These are phyloP conservation scores for Naganishia randhawae DNA, from an alignment of 768 basidiomycete genomes.

Conservation along the genomic window DNA sequence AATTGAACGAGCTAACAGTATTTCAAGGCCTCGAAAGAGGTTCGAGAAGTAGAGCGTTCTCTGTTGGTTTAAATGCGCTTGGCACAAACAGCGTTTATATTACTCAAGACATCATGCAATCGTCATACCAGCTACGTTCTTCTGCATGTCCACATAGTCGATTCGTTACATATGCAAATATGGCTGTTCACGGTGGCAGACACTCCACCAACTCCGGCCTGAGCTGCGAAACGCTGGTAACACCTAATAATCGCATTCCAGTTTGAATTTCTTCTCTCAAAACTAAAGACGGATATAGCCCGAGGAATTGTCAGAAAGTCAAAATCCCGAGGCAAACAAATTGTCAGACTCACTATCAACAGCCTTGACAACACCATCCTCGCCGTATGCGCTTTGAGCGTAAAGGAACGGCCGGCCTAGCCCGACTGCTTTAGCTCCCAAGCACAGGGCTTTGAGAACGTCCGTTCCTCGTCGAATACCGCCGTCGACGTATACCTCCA, in stretches of 20 bases:
- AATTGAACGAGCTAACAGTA: too few species aligned
- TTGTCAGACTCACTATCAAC: constrained; percentile 34
- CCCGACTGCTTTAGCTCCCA: constrained; percentile 79
- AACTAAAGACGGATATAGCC: constrained; percentile 52
- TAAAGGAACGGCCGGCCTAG: constrained; percentile 82
- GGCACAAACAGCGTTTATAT: too few species aligned
- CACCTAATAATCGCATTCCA: constrained; percentile 73
- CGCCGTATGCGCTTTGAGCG: constrained; percentile 52
- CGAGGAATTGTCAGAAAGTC: neutral
- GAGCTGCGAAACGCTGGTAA: constrained; percentile 62
- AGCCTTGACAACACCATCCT: constrained; percentile 40
- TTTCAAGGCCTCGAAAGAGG: too few species aligned
- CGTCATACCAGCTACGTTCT: too few species aligned
- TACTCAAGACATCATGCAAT: too few species aligned
- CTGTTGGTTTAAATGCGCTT: too few species aligned
- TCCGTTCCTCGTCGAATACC: constrained; percentile 57
- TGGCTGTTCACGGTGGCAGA: constrained; percentile 22
- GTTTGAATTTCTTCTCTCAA: constrained; percentile 72
- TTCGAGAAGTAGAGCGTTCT: too few species aligned
- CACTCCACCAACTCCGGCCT: constrained; percentile 67
- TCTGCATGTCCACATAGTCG: too few species aligned
- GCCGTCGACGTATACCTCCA: constrained; percentile 56
- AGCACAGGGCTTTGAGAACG: constrained; percentile 53
- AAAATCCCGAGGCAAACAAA: neutral
- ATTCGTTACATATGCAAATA: too few species aligned